Evolutionary conservation across 345 rosid species (phyloP).

Genomic region (Moringa oleifera): DNA sequence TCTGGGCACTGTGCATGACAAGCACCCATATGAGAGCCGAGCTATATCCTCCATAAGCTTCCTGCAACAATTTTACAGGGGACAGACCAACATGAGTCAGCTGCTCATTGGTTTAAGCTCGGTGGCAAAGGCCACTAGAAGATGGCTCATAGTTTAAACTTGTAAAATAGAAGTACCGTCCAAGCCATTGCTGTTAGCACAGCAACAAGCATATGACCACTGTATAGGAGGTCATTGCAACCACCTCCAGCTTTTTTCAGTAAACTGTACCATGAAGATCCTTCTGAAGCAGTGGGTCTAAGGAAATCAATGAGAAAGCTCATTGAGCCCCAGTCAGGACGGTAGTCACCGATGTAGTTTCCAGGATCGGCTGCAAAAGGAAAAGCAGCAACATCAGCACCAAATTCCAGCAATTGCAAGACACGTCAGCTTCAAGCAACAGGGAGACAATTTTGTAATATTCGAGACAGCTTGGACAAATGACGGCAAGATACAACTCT

Average conservation of each 20-base stretch:
- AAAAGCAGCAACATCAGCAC: slow-evolving; percentile 1
- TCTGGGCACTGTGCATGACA: slow-evolving; percentile 78
- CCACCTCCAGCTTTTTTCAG: slow-evolving; percentile 95
- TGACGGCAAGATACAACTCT: not conserved
- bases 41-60: slow-evolving; percentile 86
- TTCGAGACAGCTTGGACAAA: not conserved
- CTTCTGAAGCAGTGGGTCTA: slow-evolving; percentile 65
- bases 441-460: not conserved
- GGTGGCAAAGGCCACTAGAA: slow-evolving; percentile 6
- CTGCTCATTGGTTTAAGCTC: not conserved
- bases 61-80: slow-evolving; percentile 40
- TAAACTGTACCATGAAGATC: slow-evolving; percentile 66
- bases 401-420: not conserved
- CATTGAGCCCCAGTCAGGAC: slow-evolving; percentile 83
- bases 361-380: slow-evolving; percentile 46
- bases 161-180: slow-evolving; percentile 47
- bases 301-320: slow-evolving; percentile 76
- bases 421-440: not conserved
- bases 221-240: slow-evolving; percentile 91
- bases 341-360: slow-evolving; percentile 43
- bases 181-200: slow-evolving; percentile 97
- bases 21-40: slow-evolving; percentile 80
- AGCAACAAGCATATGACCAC: slow-evolving; percentile 97
- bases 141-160: slow-evolving; percentile 2
- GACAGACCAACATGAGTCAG: not conserved